Base-by-base conservation (phyloP, 2,329 filamentous ascomycete genomes). In the Hypoxylon sp. region DNA sequence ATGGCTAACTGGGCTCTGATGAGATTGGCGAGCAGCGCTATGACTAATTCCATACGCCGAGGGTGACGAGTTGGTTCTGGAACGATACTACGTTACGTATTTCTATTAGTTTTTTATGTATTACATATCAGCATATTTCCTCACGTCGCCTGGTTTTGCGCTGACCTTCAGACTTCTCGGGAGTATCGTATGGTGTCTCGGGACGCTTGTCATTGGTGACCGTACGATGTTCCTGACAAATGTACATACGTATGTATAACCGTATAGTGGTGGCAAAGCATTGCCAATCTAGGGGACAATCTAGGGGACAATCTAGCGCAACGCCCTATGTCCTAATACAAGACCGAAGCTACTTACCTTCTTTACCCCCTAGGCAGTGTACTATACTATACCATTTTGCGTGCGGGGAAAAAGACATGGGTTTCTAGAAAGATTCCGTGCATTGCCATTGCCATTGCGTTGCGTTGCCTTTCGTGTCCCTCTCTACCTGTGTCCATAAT, bases 11-110 rank as follows among this genome's bases (percentile, higher is more conserved):
- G 37, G 39, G 24, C 39, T 56, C 60, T 59, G 13, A 44, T 60
- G 55, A 70, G 63, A 70, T 61, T 67, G 63, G 67, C 63, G 63
- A 67, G 59, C 11, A 61, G 52, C 56, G 53, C 56, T 58, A 70
- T 57, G 67, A 64, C 59, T 55, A 64, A 67, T 54, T 3, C n/a
- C 33, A 26, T 29, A 19, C 29, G 29, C 29, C 29, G 5, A 8
- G 39, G 35, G 33, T 50, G 55, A 54, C 60, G 64, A 67, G 65
- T 57, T 55, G 9, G 53, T 70, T 70, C 67, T 70, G 24, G 64
- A 67, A 70, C 53, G 29, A 67, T 70, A 55, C 55, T 56, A 63
- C 63, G 59, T 64, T 67, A 62, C 64, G 39, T 64, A 68, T 19
- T 24, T 48, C 5, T 13, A 10, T 42, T 24, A 13, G n/a, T n/a